Conservation (phyloP, 306 rosid genomes). For the Trifolium fragiferum region DNA sequence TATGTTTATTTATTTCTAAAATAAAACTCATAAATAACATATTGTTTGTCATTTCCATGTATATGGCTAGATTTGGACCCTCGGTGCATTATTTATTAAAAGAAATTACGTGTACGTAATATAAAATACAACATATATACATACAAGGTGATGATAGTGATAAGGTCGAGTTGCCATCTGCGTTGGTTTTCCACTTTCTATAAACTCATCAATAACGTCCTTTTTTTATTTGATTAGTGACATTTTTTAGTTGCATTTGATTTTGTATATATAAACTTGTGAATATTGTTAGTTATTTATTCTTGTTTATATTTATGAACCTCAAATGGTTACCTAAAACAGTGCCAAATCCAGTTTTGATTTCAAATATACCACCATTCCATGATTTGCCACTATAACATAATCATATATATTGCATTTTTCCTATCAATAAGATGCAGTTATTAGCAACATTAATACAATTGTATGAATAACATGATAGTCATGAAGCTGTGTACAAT, state of each 20-base stretch:
- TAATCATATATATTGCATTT: background rate
- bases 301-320: no score
- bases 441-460: background rate
- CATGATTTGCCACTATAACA: background rate
- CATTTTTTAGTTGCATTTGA: no score
- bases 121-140: background rate
- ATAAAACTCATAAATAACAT: no score
- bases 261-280: no score
- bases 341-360: background rate
- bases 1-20: no score
- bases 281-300: no score
- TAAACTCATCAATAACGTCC: background rate
- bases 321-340: no score
- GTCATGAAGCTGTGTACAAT: constrained; percentile 17
- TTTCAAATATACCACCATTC: no score
- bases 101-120: background rate
- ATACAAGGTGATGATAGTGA: background rate
- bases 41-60: no score
- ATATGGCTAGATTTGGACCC: background rate
- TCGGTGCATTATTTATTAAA: background rate
- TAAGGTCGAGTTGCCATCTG: background rate
- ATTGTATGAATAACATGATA: background rate
- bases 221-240: no score
- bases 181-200: background rate
- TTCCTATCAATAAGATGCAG: background rate